A percentile compares a stretch with the other conserved stretches of the same genome.
These are phyloP conservation scores for Candida wancherniae DNA, from an alignment of 805 yeast species.

Conservation along the genomic window DNA sequence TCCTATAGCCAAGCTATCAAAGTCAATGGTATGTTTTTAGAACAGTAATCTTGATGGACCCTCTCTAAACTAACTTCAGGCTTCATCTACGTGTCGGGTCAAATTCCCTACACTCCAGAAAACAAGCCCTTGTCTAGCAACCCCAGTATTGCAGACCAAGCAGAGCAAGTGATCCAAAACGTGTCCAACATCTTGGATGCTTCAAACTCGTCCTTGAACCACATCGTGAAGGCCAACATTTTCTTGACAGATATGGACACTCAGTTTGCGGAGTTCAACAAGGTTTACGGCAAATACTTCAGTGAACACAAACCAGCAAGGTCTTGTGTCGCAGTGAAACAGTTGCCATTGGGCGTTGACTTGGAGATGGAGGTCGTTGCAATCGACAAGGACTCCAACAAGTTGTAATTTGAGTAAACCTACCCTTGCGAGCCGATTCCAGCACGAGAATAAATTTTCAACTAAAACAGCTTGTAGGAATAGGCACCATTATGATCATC, in stretches of 20 bases:
- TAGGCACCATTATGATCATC: no score
- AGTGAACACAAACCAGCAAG: conserved; percentile 86
- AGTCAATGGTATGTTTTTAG: conserved; percentile 51
- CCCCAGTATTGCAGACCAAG: conserved; percentile 63
- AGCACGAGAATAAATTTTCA: no score
- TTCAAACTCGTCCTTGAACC: conserved; percentile 77
- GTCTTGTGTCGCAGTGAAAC: conserved; percentile 94
- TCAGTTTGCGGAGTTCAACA: conserved; percentile 79
- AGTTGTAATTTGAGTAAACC: conserved; percentile 32
- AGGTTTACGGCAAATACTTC: conserved; percentile 77
- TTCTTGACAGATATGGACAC: conserved; percentile 84
- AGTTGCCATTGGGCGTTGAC: conserved; percentile 81
- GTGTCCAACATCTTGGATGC: conserved; percentile 72
- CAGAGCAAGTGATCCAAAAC: conserved; percentile 70
- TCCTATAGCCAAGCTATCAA: conserved; percentile 94
- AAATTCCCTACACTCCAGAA: conserved; percentile 83
- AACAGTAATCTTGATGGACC: background rate
- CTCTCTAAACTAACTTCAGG: conserved; percentile 36
- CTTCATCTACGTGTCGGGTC: conserved; percentile 89
- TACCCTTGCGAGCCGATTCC: no score
- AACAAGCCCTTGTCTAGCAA: conserved; percentile 72
- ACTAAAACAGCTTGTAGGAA: no score
- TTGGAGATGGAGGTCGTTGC: conserved; percentile 94
- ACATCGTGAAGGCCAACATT: conserved; percentile 81
- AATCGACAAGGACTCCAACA: conserved; percentile 46